Conservation (phyloP, 306 rosid species). For the Fagus crenata region DNA sequence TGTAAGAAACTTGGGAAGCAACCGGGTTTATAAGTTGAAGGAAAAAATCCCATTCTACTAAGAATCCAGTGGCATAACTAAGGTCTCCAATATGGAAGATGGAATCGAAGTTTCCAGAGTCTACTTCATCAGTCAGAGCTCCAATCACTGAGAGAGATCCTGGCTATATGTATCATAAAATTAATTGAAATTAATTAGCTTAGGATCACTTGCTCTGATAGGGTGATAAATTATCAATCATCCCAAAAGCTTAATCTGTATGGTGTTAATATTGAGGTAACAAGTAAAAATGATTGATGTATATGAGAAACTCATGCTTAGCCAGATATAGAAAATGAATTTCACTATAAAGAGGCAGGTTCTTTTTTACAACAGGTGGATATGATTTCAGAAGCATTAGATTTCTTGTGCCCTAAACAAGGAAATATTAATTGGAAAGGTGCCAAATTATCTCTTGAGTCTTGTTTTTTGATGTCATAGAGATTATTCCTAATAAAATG, state of each 20-base stretch:
- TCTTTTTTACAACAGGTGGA: too few species aligned
- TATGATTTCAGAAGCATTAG: too few species aligned
- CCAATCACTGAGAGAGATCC: conserved; percentile 70
- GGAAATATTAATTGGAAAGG: too few species aligned
- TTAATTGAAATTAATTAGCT: not conserved
- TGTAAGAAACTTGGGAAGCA: conserved; percentile 70
- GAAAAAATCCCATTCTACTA: conserved; percentile 89
- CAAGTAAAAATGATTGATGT: not conserved
- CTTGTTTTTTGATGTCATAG: too few species aligned
- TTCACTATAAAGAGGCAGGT: too few species aligned
- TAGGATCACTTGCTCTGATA: too few species aligned
- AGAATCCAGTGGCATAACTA: conserved; percentile 85
- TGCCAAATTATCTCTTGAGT: too few species aligned
- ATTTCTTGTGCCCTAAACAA: too few species aligned
- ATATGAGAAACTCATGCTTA: not conserved
- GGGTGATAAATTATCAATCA: too few species aligned
- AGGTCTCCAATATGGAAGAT: conserved; percentile 88
- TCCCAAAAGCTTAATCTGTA: too few species aligned
- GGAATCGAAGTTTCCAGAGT: conserved; percentile 49
- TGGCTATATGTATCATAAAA: conserved; percentile 49
- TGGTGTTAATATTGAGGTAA: not conserved
- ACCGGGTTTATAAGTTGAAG: conserved; percentile 61
- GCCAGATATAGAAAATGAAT: too few species aligned
- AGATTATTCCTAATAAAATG: not conserved
- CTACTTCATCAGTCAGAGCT: conserved; percentile 52